Evolutionary conservation across 306 rosid species (phyloP).

Genomic region (Vigna hirtella): DNA sequence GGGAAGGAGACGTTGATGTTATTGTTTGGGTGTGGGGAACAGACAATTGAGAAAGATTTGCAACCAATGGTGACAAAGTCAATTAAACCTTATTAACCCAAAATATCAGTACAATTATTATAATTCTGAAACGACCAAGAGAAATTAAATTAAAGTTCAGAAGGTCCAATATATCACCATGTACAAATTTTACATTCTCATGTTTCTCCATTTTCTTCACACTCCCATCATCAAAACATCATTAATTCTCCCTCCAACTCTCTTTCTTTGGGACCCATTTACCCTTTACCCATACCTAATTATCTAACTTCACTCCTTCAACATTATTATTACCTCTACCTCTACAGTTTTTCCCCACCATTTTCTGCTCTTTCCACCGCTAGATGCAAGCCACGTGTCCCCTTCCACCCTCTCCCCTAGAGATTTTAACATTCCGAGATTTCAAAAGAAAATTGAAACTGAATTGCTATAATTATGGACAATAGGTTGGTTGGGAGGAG

Average conservation of each 20-base stretch:
- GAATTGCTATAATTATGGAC: background rate
- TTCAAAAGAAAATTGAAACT: background rate
- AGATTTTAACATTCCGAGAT: background rate
- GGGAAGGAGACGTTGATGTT: conserved; percentile 11
- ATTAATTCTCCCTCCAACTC: conserved; percentile 9
- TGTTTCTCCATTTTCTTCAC: conserved; percentile 17
- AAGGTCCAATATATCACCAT: background rate
- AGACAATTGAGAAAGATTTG: conserved; percentile 46
- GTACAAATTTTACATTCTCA: background rate
- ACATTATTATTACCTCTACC: background rate
- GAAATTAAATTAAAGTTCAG: conserved; percentile 8
- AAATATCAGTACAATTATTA: background rate
- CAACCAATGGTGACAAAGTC: conserved; percentile 50
- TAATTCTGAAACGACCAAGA: background rate
- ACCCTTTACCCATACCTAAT: background rate
- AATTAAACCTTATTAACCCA: background rate
- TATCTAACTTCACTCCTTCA: background rate
- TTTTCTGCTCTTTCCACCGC: background rate
- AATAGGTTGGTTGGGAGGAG: background rate
- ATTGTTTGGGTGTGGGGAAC: conserved; percentile 40
- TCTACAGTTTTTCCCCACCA: background rate
- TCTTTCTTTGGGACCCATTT: conserved; percentile 14
- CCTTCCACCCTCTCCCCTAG: background rate
- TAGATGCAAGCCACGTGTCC: conserved; percentile 38
- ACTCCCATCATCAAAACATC: background rate